Percentiles rank a stretch among this genome's conserved stretches.
phyloP scores from a whole-genome alignment of 2,329 filamentous ascomycete genomes.

The Ophiocordyceps polyrhachis-furcata region DNA sequence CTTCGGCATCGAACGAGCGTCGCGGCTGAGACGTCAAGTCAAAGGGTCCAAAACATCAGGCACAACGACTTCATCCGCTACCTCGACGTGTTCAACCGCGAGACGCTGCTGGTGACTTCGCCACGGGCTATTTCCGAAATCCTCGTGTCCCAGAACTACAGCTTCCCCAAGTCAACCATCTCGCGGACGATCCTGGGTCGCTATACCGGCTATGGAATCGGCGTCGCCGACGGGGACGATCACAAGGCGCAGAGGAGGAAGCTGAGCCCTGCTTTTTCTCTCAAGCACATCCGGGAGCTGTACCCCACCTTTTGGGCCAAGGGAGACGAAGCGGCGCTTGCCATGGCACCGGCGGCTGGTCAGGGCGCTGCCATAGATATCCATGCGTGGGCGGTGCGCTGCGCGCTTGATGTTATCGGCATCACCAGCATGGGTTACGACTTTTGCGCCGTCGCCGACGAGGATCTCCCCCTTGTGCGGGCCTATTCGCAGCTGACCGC shows the following conservation, averaged over 20 bases:
- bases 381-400: slow-evolving; percentile 7
- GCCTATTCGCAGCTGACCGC: slow-evolving; percentile 38
- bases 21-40: neutral
- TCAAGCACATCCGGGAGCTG: slow-evolving; percentile 14
- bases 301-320: slow-evolving; percentile 16
- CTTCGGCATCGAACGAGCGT: no score
- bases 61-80: slow-evolving; percentile 49
- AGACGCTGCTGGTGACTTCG: slow-evolving; percentile 36
- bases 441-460: slow-evolving; percentile 45
- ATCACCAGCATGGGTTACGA: slow-evolving; percentile 26
- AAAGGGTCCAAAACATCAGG: slow-evolving; percentile 36
- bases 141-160: slow-evolving; percentile 44
- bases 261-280: slow-evolving; percentile 14
- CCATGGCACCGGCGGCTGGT: slow-evolving; percentile 2
- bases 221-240: slow-evolving; percentile 13
- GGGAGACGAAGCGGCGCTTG: slow-evolving; percentile 8
- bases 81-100: slow-evolving; percentile 36
- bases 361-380: slow-evolving; percentile 5
- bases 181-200: slow-evolving; percentile 54
- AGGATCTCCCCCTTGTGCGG: slow-evolving; percentile 36
- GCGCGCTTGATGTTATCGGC: slow-evolving; percentile 18
- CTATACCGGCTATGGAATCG: slow-evolving; percentile 39
- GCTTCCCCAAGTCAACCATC: slow-evolving; percentile 39
- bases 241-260: slow-evolving; percentile 14
- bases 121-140: slow-evolving; percentile 46